phyloP scores from a whole-genome alignment of 2,329 filamentous ascomycete species.

The Diplocarpon rosae region DNA sequence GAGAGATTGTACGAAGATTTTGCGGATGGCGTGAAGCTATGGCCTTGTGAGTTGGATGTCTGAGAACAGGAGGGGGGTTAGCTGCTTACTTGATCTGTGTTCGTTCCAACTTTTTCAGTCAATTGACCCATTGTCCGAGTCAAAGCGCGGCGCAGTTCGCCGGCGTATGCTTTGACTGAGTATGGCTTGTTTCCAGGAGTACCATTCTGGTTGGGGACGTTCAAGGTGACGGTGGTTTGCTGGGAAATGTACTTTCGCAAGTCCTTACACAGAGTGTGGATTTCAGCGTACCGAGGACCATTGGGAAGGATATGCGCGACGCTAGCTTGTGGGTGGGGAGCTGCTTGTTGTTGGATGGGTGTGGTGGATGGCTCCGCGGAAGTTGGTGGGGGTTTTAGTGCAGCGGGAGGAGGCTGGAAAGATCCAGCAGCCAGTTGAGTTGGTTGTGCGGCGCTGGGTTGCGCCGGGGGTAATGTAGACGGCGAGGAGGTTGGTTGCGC shows the following conservation, averaged over 20 bases:
- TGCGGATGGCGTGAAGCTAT: slow-evolving; percentile 34
- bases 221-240: not conserved
- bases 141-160: slow-evolving; percentile 61
- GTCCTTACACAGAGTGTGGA: slow-evolving; percentile 59
- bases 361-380: too few species aligned
- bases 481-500: too few species aligned
- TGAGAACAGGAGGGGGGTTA: not conserved
- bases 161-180: slow-evolving; percentile 51
- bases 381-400: too few species aligned
- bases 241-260: slow-evolving; percentile 39
- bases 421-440: too few species aligned
- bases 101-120: slow-evolving; percentile 52
- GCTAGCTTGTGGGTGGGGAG: not conserved
- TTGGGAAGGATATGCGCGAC: slow-evolving; percentile 23
- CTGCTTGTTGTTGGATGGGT: too few species aligned
- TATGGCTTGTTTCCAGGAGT: not conserved
- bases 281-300: slow-evolving; percentile 35
- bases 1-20: slow-evolving; percentile 41
- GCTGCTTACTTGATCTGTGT: slow-evolving; percentile 42
- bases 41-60: not conserved
- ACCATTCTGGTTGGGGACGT: not conserved
- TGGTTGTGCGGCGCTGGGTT: too few species aligned
- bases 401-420: too few species aligned
- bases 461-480: too few species aligned
- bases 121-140: slow-evolving; percentile 64